These are phyloP conservation scores for Durotheca rogersii DNA, from an alignment of 495 filamentous ascomycete species.

Conservation along the genomic window DNA sequence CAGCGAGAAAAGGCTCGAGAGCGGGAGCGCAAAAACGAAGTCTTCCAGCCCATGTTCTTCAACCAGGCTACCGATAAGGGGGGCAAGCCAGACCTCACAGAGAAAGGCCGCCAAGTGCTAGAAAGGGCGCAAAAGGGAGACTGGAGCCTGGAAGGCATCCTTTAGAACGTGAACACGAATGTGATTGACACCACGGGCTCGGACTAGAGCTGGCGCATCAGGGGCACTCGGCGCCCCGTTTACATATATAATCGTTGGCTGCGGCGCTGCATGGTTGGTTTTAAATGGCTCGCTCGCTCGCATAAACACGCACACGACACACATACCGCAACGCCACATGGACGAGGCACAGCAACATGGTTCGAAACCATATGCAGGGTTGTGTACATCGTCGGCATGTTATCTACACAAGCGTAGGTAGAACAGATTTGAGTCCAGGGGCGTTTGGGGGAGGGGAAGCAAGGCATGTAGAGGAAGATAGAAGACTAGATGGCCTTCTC, in stretches of 20 bases:
- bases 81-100: constrained; percentile 76
- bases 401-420: constrained; percentile 10
- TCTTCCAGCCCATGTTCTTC: constrained; percentile 92
- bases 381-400: constrained; percentile 18
- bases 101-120: constrained; percentile 71
- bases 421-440: constrained; percentile 23
- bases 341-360: constrained; percentile 32
- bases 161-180: constrained; percentile 21
- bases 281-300: constrained; percentile 27
- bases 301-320: constrained; percentile 23
- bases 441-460: constrained; percentile 15
- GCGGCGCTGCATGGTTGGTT: constrained; percentile 16
- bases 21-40: constrained; percentile 61
- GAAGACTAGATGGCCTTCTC: constrained; percentile 22
- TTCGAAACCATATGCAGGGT: constrained; percentile 28
- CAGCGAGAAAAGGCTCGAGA: constrained; percentile 84
- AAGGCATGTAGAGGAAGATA: constrained; percentile 27
- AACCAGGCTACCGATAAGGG: constrained; percentile 67
- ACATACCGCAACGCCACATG: constrained; percentile 22
- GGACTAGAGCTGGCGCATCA: constrained; percentile 5
- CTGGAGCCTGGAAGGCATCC: constrained; percentile 51
- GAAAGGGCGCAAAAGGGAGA: constrained; percentile 63
- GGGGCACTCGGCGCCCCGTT: not conserved
- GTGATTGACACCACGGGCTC: not conserved
- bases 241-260: constrained; percentile 23